phyloP scores from a whole-genome alignment of 148 eudicot genomes.

The Heliamphora exappendiculata region DNA sequence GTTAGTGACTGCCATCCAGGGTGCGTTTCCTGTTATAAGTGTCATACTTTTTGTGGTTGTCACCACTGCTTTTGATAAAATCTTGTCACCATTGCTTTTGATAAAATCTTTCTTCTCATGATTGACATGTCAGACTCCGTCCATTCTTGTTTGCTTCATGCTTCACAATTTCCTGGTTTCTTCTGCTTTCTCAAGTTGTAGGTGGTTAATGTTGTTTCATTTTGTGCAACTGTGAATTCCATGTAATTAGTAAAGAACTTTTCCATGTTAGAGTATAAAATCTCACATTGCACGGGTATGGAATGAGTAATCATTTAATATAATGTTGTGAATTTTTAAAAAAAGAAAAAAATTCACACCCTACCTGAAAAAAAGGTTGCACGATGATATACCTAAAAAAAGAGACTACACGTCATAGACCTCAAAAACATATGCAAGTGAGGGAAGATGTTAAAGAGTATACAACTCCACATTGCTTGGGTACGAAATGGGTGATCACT shows the following conservation, averaged over 20 bases:
- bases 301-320: too few species aligned
- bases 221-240: neutral
- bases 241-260: neutral
- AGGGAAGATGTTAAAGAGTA: too few species aligned
- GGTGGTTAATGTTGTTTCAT: neutral
- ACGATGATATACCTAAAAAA: too few species aligned
- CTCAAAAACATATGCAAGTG: too few species aligned
- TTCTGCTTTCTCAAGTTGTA: neutral
- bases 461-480: too few species aligned
- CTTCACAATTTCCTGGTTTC: neutral
- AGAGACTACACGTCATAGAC: too few species aligned
- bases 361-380: too few species aligned
- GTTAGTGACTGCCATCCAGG: constrained; percentile 90
- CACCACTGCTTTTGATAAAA: neutral
- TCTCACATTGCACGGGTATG: too few species aligned
- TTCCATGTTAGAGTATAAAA: too few species aligned
- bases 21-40: constrained; percentile 34
- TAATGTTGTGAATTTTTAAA: too few species aligned
- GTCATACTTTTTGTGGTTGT: neutral
- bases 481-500: too few species aligned
- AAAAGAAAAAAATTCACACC: too few species aligned
- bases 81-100: neutral
- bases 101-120: neutral
- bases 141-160: neutral
- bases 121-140: neutral